phyloP scores from a whole-genome alignment of 306 rosid genomes.

The Trichosanthes truncata region DNA sequence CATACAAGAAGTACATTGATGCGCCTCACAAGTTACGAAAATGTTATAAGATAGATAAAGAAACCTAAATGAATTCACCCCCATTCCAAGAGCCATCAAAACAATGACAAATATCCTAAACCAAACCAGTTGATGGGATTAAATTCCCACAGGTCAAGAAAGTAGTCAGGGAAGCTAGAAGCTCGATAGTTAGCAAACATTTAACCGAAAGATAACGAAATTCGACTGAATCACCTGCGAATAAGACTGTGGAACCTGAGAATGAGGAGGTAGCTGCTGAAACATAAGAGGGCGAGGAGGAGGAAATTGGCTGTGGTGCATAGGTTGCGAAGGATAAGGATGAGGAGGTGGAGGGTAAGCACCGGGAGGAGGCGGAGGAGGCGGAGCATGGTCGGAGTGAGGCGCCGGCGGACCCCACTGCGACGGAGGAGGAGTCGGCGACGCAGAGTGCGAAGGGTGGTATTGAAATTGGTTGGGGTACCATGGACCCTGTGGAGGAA shows the following conservation, averaged over 20 bases:
- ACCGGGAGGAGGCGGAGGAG: slow-evolving; percentile 31
- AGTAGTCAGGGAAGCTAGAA: background rate
- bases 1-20: background rate
- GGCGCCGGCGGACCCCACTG: slow-evolving; percentile 71
- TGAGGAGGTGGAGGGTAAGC: slow-evolving; percentile 47
- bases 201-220: background rate
- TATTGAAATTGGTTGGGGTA: slow-evolving; percentile 65
- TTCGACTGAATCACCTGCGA: slow-evolving; percentile 35
- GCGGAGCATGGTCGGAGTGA: slow-evolving; percentile 19
- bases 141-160: background rate
- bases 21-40: background rate
- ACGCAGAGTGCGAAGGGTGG: slow-evolving; percentile 36
- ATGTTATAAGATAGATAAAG: background rate
- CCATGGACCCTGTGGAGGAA: slow-evolving; percentile 60
- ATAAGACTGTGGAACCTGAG: slow-evolving; percentile 59
- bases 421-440: slow-evolving; percentile 57
- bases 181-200: background rate
- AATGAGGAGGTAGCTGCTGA: slow-evolving; percentile 38
- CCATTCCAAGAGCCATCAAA: background rate
- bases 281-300: slow-evolving; percentile 39
- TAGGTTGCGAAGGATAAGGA: slow-evolving; percentile 24
- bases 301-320: slow-evolving; percentile 45
- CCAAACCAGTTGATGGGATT: background rate
- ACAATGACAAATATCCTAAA: background rate
- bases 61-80: background rate